Conservation (phyloP, 2,329 filamentous ascomycete species). For the Conoideocrella luteorostrata region DNA sequence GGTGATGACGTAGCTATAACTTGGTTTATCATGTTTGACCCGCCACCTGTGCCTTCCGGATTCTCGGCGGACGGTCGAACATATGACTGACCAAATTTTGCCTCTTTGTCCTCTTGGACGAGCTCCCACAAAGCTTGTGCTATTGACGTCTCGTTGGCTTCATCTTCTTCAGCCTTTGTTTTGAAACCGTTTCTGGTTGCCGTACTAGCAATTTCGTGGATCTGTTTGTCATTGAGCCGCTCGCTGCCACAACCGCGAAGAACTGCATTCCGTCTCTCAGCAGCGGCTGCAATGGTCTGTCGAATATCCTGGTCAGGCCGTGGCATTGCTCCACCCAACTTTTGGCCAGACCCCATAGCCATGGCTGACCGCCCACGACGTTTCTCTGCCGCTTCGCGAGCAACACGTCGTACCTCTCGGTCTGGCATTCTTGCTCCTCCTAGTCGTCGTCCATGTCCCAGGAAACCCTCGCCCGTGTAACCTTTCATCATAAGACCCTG, state of each 20-base stretch:
- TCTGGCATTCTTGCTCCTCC: conserved; percentile 61
- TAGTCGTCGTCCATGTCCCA: conserved; percentile 66
- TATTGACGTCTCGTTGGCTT: conserved; percentile 82
- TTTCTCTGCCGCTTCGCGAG: conserved; percentile 68
- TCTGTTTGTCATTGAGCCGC: conserved; percentile 57
- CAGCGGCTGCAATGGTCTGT: conserved; percentile 64
- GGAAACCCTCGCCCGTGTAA: conserved; percentile 85
- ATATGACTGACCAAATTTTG: conserved; percentile 49
- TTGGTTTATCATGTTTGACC: conserved; percentile 21
- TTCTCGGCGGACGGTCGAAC: conserved; percentile 36
- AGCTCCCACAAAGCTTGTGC: conserved; percentile 80
- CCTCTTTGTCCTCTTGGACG: conserved; percentile 65
- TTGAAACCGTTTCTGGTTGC: conserved; percentile 68
- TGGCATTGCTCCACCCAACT: conserved; percentile 57
- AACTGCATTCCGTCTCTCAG: conserved; percentile 59
- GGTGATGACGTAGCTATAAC: conserved; percentile 8
- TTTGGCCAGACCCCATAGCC: conserved; percentile 63
- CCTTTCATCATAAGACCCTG: conserved; percentile 70
- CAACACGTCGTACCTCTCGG: conserved; percentile 68
- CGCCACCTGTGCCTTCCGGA: conserved; percentile 17
- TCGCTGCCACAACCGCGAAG: conserved; percentile 71
- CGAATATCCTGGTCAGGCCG: conserved; percentile 61
- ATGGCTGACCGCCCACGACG: conserved; percentile 45
- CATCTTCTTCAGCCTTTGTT: conserved; percentile 80
- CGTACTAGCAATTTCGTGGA: conserved; percentile 56